A percentile compares a stretch with the other conserved stretches of the same genome.
Evolutionary conservation across 2,329 filamentous ascomycete species (phyloP).

Genomic region (Paraconiothyrium sp.): DNA sequence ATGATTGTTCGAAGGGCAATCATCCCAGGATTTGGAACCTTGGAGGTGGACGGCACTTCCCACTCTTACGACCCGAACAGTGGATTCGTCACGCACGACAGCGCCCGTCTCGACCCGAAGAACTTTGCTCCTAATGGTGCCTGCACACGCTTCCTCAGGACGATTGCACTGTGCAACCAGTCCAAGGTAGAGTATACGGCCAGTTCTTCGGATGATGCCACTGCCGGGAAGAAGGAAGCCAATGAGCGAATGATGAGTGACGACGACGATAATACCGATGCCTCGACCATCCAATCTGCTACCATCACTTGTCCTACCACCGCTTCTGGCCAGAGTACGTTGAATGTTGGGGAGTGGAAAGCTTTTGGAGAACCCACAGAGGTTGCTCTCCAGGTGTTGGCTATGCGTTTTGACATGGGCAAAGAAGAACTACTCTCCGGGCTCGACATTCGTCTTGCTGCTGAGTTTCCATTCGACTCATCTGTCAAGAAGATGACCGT

Average conservation of each 20-base stretch:
- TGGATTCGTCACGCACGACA: slow-evolving; percentile 44
- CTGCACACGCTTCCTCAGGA: slow-evolving; percentile 44
- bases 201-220: slow-evolving; percentile 52
- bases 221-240: slow-evolving; percentile 61
- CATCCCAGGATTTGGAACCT: slow-evolving; percentile 45
- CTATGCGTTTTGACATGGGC: slow-evolving; percentile 50
- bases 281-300: slow-evolving; percentile 39
- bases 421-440: slow-evolving; percentile 40
- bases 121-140: slow-evolving; percentile 32
- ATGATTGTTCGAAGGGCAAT: slow-evolving; percentile 53
- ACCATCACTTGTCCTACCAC: slow-evolving; percentile 41
- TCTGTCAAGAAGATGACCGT: slow-evolving; percentile 54
- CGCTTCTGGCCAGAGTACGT: slow-evolving; percentile 25
- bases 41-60: slow-evolving; percentile 45
- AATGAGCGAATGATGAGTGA: slow-evolving; percentile 34
- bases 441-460: slow-evolving; percentile 42
- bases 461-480: slow-evolving; percentile 53
- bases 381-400: slow-evolving; percentile 52
- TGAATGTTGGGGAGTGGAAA: slow-evolving; percentile 39
- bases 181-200: slow-evolving; percentile 43
- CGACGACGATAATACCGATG: slow-evolving; percentile 44
- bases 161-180: slow-evolving; percentile 52
- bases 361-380: slow-evolving; percentile 51
- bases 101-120: slow-evolving; percentile 35
- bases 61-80: slow-evolving; percentile 49